Conservation (phyloP, 192 early-diverging fungal genomes). For the Dimargaris cristalligena region DNA sequence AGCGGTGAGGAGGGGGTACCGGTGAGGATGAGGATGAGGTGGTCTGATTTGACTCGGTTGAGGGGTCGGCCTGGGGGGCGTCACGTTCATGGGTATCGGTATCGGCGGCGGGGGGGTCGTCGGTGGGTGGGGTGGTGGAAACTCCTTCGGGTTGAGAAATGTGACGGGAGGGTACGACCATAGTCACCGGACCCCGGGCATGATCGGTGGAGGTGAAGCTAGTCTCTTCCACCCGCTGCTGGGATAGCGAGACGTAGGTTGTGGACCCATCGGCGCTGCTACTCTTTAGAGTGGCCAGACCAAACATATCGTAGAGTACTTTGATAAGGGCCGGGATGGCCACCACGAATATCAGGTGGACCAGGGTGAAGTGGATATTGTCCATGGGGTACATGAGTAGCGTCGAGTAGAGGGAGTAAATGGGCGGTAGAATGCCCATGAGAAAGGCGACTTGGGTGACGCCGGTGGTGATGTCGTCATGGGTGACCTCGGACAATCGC, state of each 20-base stretch:
- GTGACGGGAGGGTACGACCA: neutral
- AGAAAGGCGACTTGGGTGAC: neutral
- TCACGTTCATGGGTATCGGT: neutral
- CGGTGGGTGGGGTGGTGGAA: neutral
- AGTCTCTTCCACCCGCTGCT: neutral
- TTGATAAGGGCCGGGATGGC: slow-evolving; percentile 4
- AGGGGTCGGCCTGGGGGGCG: neutral
- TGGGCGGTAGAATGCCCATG: neutral
- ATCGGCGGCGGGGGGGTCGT: no score
- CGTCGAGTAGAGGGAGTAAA: slow-evolving; percentile 5
- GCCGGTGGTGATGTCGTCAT: no score
- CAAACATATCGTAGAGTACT: neutral
- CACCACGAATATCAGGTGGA: slow-evolving; percentile 6
- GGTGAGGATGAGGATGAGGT: no score
- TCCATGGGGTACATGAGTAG: slow-evolving; percentile 5
- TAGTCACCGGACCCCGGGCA: neutral
- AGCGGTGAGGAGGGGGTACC: slow-evolving; percentile 2
- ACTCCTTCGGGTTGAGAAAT: neutral
- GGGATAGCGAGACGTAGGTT: neutral
- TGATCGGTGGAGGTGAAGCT: neutral
- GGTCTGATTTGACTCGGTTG: no score
- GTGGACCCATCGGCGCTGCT: neutral
- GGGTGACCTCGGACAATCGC: no score
- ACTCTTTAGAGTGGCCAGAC: neutral
- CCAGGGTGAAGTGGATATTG: slow-evolving; percentile 2